Base-by-base conservation (phyloP, 2,329 filamentous ascomycete species). In the Alternaria consortialis region DNA sequence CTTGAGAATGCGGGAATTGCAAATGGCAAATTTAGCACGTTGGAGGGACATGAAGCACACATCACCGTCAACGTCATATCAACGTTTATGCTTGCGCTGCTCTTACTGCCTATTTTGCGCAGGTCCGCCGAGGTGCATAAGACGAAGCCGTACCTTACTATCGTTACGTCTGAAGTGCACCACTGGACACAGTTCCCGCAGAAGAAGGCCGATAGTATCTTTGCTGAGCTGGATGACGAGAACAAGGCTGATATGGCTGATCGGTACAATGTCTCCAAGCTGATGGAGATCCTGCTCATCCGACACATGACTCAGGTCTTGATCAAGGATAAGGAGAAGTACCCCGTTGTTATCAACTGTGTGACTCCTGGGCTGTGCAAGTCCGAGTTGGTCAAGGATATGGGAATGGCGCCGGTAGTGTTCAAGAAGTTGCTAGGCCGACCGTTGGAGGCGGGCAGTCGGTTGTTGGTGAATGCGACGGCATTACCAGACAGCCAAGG, bases 401-500 rank as follows among this genome's bases (percentile, higher is more conserved):
- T 43, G 34, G 60, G 62, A 2, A 54, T 62, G 27, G 58, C 40
- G 3, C 36, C 68, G 3, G 42, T 52, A 8, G 32, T 66, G 8
- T 39, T 70, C 23, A 63, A 64, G 52, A 20, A 54, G 13, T 20
- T 67, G 11, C 55, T 74, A n/a, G 77, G 71, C 3, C 64, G 79
- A 5, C 75, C 71, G 6, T 75, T 74, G 0, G 79, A 80, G 59
- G 77, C 77, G 7, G 80, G 80, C 0, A 68, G 67, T 6, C 62
- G 79, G n/a, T 80, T 74, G 1, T 61, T 81, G 23, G 77, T 81
- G 1, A 64, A 76, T 59, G 78, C 73, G 1, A 77, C 71, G 7
- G 48, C 69, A 29, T 62, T 55, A 23, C 76, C 75, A 0, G 39
- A 54, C 4, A 72, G 76, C 50, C 75, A 64, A 6, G 79, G 79